Base-by-base conservation (phyloP, 2,329 filamentous ascomycete genomes). In the Fusarium domesticum region DNA sequence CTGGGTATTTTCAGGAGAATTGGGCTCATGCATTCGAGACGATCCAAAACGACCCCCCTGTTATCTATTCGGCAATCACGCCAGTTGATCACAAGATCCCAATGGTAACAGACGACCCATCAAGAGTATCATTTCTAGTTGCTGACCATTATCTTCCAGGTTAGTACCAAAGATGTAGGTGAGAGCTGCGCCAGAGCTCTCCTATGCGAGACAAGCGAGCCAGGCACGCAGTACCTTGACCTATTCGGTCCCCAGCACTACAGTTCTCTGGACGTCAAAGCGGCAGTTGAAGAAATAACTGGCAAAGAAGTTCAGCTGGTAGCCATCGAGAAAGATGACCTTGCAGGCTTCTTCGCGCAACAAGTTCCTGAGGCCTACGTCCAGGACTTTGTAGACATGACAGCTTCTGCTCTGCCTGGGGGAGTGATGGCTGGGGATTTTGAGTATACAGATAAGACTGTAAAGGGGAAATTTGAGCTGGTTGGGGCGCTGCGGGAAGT, bases 41-140 rank as follows among this genome's bases (percentile, higher is more conserved):
- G 0, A 45, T 52, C 6, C 48, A 59, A 12, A 35, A 48, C 5
- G 55, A 64, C 1, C 43, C 47, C 1, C 57, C 57, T 0, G 41
- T 39, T 7, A 43, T 68, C n/a, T 43, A 62, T 32, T 67, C 62
- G 0, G 43, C 46, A 15, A 34, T 65, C 6, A 55, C 59, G 0
- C 64, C 63, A 1, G 39, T 48, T 1, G 50, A 66, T n/a, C 55
- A 63, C 12, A 46, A 60, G n/a, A 54, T 67, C 1, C 64, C 65
- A 4, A 57, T 67, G 59, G 65, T 66, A 54, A n/a, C 33, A 33
- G 6, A 19, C 1, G 12, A 0, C 2, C 12, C 18, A 2, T 6
- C 6, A 8, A 1, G n/a, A 35, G 19, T 31, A 34, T 11, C 15
- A 35, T 43, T 23, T 15, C 8, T 37, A 12, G 23, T 4, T 5